Percentiles rank a stretch among this genome's conserved stretches.
Conservation (phyloP, 306 rosid genomes). For the Cucurbita maxima region DNA sequence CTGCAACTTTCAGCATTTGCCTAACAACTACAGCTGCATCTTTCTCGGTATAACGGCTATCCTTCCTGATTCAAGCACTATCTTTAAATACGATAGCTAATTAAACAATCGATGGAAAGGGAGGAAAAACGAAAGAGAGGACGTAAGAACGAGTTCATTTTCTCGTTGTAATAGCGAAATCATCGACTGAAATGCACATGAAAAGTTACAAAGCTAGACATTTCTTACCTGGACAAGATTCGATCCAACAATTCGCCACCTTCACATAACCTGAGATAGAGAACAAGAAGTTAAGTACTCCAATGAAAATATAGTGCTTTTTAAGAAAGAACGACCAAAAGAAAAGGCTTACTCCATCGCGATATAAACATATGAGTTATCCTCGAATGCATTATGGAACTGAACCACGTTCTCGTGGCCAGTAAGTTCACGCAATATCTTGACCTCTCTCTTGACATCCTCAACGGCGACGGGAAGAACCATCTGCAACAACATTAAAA, state of each 20-base stretch:
- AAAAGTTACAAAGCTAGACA: slow-evolving; percentile 6
- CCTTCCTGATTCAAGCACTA: slow-evolving; percentile 50
- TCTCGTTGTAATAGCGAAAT: background rate
- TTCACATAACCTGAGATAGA: slow-evolving; percentile 68
- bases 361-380: slow-evolving; percentile 82
- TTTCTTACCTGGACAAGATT: slow-evolving; percentile 83
- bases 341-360: slow-evolving; percentile 83
- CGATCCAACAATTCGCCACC: slow-evolving; percentile 96
- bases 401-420: slow-evolving; percentile 98
- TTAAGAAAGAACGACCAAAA: slow-evolving; percentile 3
- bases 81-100: background rate
- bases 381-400: slow-evolving; percentile 76
- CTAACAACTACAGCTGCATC: slow-evolving; percentile 94
- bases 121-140: background rate
- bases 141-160: background rate
- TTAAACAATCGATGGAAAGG: background rate
- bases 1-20: slow-evolving; percentile 99
- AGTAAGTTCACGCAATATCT: slow-evolving; percentile 68
- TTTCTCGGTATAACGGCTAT: slow-evolving; percentile 85
- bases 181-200: background rate
- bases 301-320: background rate
- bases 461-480: slow-evolving; percentile 93
- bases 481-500: slow-evolving; percentile 60
- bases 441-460: slow-evolving; percentile 95
- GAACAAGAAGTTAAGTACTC: background rate